Evolutionary conservation across 306 rosid species (phyloP).

Genomic region (Cicer pinnatifidum): DNA sequence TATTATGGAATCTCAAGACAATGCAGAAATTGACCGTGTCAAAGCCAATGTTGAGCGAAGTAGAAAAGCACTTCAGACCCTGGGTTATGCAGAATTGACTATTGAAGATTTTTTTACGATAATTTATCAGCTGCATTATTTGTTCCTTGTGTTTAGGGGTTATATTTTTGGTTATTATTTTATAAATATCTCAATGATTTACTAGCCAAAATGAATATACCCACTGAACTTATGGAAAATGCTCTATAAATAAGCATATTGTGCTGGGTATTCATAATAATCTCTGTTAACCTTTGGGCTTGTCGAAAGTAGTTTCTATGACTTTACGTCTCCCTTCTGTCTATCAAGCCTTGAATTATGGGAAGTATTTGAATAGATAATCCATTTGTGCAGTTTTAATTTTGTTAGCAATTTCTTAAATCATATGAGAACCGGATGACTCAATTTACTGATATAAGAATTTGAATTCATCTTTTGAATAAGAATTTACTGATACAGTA

Average conservation of each 20-base stretch:
- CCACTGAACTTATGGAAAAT: conserved; percentile 31
- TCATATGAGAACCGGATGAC: conserved; percentile 22
- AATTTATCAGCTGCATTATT: conserved; percentile 45
- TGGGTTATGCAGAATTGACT: conserved; percentile 92
- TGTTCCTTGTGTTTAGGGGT: conserved; percentile 37
- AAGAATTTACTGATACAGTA: no score
- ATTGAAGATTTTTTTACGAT: conserved; percentile 95
- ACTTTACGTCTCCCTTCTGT: not conserved
- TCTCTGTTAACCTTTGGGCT: conserved; percentile 6
- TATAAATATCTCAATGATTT: conserved; percentile 30
- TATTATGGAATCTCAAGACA: conserved; percentile 77
- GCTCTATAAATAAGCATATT: conserved; percentile 27
- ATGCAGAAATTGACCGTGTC: conserved; percentile 74
- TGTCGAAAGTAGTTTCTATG: conserved; percentile 22
- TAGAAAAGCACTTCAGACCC: conserved; percentile 78
- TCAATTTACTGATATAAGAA: not conserved
- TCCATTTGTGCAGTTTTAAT: conserved; percentile 16
- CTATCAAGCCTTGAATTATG: conserved; percentile 22
- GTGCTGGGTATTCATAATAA: not conserved
- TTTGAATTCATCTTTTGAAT: not conserved
- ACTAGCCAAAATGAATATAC: not conserved
- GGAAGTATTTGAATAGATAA: conserved; percentile 23
- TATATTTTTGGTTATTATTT: conserved; percentile 18
- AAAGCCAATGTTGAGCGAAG: conserved; percentile 76
- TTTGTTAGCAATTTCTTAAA: conserved; percentile 2